Evolutionary conservation across 1,139 yeast genomes (phyloP).

Genomic region (Keqinozyma sinolaborantium): DNA sequence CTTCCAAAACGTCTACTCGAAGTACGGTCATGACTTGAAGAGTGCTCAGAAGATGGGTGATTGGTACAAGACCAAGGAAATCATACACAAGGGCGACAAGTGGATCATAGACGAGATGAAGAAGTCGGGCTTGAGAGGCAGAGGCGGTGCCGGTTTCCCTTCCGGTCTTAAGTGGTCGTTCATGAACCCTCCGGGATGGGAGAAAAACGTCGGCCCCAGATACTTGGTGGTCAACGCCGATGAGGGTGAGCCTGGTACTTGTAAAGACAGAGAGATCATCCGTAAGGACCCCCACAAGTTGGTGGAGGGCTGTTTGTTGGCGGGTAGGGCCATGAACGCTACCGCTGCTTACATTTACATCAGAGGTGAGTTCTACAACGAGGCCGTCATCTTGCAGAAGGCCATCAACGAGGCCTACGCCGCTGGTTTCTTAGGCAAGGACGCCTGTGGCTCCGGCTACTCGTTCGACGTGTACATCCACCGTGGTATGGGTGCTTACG

Average conservation of each 20-base stretch:
- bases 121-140: constrained; percentile 80
- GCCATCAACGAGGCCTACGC: constrained; percentile 86
- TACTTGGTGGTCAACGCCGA: constrained; percentile 87
- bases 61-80: constrained; percentile 88
- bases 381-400: constrained; percentile 63
- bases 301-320: constrained; percentile 81
- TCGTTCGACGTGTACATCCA: constrained; percentile 79
- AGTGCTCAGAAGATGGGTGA: constrained; percentile 79
- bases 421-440: constrained; percentile 74
- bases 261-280: constrained; percentile 86
- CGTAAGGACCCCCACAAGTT: constrained; percentile 89
- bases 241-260: constrained; percentile 93
- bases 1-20: constrained; percentile 76
- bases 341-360: constrained; percentile 88
- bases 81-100: constrained; percentile 73
- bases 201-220: constrained; percentile 79
- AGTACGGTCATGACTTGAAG: constrained; percentile 71
- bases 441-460: constrained; percentile 85
- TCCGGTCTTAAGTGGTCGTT: constrained; percentile 89
- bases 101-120: constrained; percentile 89
- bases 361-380: constrained; percentile 85
- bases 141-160: constrained; percentile 94
- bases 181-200: constrained; percentile 96
- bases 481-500: constrained; percentile 89
- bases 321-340: constrained; percentile 91